A percentile compares a stretch with the other conserved stretches of the same genome.
phyloP scores from a whole-genome alignment of 768 basidiomycete genomes.

The Rickenella mellea region DNA sequence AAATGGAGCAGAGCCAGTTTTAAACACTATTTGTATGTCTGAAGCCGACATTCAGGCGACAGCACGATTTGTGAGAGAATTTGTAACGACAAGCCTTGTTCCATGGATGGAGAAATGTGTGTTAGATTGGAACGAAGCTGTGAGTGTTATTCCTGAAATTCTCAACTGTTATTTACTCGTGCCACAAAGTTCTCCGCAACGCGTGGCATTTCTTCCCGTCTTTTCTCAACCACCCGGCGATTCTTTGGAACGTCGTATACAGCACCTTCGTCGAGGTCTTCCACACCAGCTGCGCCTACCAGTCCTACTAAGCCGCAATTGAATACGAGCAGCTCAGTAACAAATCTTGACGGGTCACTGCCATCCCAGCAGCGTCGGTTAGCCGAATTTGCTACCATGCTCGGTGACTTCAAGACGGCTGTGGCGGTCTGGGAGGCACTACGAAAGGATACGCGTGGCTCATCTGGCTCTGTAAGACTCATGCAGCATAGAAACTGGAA shows the following conservation, averaged over 20 bases:
- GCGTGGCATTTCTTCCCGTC: constrained; percentile 67
- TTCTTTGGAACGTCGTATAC: constrained; percentile 62
- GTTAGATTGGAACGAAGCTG: constrained; percentile 87
- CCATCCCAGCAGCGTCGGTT: constrained; percentile 75
- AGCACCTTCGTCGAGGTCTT: constrained; percentile 25
- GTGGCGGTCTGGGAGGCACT: constrained; percentile 76
- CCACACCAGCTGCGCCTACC: constrained; percentile 29
- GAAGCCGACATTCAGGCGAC: constrained; percentile 70
- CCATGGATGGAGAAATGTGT: constrained; percentile 98
- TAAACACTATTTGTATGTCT: constrained; percentile 38
- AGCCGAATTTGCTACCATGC: constrained; percentile 89
- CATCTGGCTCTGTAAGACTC: constrained; percentile 70
- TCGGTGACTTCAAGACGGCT: constrained; percentile 86
- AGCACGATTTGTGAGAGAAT: constrained; percentile 75
- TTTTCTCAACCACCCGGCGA: constrained; percentile 82
- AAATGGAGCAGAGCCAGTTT: constrained; percentile 17
- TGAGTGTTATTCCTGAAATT: constrained; percentile 19
- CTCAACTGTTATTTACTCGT: not conserved
- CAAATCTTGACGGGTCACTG: constrained; percentile 25
- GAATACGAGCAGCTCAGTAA: constrained; percentile 24
- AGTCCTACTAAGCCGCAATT: constrained; percentile 23
- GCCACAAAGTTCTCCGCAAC: constrained; percentile 56
- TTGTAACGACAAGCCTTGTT: constrained; percentile 79
- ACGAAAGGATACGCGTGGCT: constrained; percentile 64
- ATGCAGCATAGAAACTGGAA: constrained; percentile 1